Base-by-base conservation (phyloP, 2,329 filamentous ascomycete genomes). In the Talaromyces piceae region DNA sequence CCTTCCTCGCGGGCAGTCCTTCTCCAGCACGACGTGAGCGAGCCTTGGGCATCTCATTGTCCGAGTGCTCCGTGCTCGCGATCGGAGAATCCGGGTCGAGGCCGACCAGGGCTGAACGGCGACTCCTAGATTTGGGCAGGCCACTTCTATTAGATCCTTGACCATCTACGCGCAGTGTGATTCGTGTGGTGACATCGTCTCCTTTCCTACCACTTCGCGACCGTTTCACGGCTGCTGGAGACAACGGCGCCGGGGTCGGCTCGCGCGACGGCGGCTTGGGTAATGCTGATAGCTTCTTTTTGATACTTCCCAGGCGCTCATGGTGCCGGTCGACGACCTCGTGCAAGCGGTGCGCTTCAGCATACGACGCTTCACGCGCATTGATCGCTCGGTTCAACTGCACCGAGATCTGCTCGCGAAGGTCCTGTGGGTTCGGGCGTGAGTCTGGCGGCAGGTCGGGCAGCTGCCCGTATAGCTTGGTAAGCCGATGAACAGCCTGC, bases 191-290 rank as follows among this genome's bases (percentile, higher is more conserved):
- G 27, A 50, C 59, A 39, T 61, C 66, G 33, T 68, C 65, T 8
- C 59, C 60, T 51, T 73, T 73, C 56, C 70, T 70, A 11, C 63
- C 63, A 28, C 62, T 62, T 56, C 71, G 63, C 28, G 66, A 63
- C 31, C 74, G 71, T 50, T 74, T 71, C 23, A 25, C 39, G 41
- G 54, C 54, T 25, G 59, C 51, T 18, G 59, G 52, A 30, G 61
- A 55, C 16, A 28, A 23, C 9, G 43, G 44, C 22, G 61, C 59
- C 22, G 73, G 69, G 3, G 64, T 66, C n/a, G 81, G 78, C 57
- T 83, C 81, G 56, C 78, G 74, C 18, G 78, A 81, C 2, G 79
- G 76, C 16, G 80, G 81, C 63, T 79, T 75, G 2, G 81, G 80
- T 45, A 84, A 73, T 9, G 78, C 76, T 54, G 82, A 75, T 18